Evolutionary conservation across 345 rosid species (phyloP), one percentile per base, ranked within the genome.

Genomic region (Salix suchowensis): DNA sequence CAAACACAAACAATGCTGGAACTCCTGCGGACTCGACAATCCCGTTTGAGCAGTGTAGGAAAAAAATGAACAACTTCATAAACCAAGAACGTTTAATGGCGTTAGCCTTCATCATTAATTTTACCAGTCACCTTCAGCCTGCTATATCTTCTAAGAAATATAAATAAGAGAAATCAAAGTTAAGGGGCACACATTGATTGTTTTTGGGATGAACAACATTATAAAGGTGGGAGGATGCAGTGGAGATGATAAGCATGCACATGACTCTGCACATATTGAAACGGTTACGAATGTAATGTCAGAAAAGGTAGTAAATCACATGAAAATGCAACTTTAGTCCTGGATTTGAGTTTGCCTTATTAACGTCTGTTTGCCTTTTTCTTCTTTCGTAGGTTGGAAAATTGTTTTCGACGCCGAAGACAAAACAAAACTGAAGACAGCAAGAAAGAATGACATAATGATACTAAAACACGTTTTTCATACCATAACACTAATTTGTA

Each of bases 1-100:
- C 83, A 28, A 80, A 80, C 65, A 76, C 74, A 61, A 55, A 80
- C 71, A 80, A 24, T 12, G 74, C 83, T 34, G 83, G 79, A 66
- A 75, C 75, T 11, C 32, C 71, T 10, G 24, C 73, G 68, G 87
- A 80, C 75, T 75, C 86, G 1, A 39, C 83, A 12, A 73, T 24
- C 19, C 32, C 81, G 24, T 65, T 66, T 19, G 85, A 80, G 64
- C 77, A 65, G 21, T 82, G 76, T 50, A 83, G 14, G 7, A 83
- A 71, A 65, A 80, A 32, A 37, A 83, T 44, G 21, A 72, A 12
- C 36, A 82, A 30, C 58, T 34, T 69, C 44, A 78, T 30, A 40
- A 80, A 70, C 67, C 77, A 80, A 30, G 34, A 40, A 64, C 78
- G 28, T 24, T 21, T 36, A 40, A 24, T 1, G 1, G 48, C 73